phyloP scores from a whole-genome alignment of 2,329 filamentous ascomycete genomes.

The Pseudopyricularia cyperi region DNA sequence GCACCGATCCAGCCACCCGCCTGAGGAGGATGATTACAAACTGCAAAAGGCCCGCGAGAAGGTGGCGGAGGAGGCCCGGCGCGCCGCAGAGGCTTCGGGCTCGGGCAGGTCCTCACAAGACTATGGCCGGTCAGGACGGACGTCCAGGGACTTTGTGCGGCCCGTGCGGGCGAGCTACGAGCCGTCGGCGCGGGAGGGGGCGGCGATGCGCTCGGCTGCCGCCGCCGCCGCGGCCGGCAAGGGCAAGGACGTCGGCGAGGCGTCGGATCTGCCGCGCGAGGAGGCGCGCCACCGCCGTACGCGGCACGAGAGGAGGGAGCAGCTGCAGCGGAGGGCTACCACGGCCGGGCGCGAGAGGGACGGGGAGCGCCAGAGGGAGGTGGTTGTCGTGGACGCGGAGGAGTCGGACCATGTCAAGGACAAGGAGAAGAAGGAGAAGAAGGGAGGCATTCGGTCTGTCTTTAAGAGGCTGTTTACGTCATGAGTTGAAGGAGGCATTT shows the following conservation, averaged over 20 bases:
- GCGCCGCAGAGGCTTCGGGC: neutral
- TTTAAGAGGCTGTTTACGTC: constrained; percentile 8
- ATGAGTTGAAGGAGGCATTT: neutral
- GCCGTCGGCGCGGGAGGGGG: neutral
- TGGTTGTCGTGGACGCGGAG: neutral
- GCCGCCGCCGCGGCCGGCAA: neutral
- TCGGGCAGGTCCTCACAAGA: neutral
- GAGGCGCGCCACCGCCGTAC: constrained; percentile 10
- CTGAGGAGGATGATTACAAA: constrained; percentile 8
- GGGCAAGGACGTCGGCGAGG: neutral
- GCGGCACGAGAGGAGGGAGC: constrained; percentile 9
- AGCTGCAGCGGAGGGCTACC: neutral
- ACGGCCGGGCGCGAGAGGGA: neutral
- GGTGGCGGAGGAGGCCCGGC: constrained; percentile 1
- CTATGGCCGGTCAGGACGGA: neutral
- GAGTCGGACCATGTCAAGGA: constrained; percentile 2
- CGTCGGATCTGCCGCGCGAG: constrained; percentile 1
- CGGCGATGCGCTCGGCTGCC: neutral
- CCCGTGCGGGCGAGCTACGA: neutral
- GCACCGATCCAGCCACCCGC: constrained; percentile 8
- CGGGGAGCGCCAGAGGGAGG: neutral
- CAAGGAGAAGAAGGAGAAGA: neutral
- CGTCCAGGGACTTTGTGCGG: neutral
- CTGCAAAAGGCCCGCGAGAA: neutral
- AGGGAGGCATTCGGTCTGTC: constrained; percentile 6